Base-by-base conservation (phyloP, 2,329 filamentous ascomycete genomes). In the Pseudohalonectria lignicola region DNA sequence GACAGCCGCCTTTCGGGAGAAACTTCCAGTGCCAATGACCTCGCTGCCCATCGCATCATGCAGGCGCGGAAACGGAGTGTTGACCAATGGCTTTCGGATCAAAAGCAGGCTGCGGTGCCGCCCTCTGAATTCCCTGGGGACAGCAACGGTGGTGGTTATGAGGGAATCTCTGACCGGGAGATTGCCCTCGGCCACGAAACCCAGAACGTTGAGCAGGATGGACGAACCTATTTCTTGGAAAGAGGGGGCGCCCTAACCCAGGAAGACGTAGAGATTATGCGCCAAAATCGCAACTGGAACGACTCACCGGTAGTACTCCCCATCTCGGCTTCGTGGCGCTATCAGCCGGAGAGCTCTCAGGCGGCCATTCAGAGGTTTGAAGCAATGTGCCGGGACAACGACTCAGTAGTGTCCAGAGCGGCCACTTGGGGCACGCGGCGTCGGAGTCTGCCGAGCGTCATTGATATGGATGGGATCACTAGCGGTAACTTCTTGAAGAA, bases 381-480 rank as follows among this genome's bases (percentile, higher is more conserved):
- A 45, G 60, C 58, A 10, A 63, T 71, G 60, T 69, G 60, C 39
- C 63, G 62, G 16, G 72, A 77, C 44, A 76, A 64, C 34, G 69
- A 67, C 20, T 80, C 76, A 0, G 62, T 79, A 10, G 55, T 77
- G 9, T 81, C 76, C 2, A 64, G 73, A 43, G 70, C 76, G 12
- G 80, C 80, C 15, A 86, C 81, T 1, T 78, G 81, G 67, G 81
- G 81, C 13, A 86, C 81, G 2, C 69, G 75, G 6, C 71, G 79
- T 31, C 71, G 73, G 41, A 81, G 79, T 53, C 63, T 82, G 35
- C 75, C 79, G 2, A 77, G 70, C 46, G 48, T 69, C 39, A 45
- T 63, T 5, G 78, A 83, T 40, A 59, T 76, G 20, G 76, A 80
- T 28, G 74, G 69, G 15, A 60, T 80, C 31, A 66, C 64, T 8